A percentile compares a stretch with the other conserved stretches of the same genome.
These are phyloP conservation scores for Annulohypoxylon truncatum DNA, from an alignment of 2,329 filamentous ascomycete genomes.

Conservation along the genomic window DNA sequence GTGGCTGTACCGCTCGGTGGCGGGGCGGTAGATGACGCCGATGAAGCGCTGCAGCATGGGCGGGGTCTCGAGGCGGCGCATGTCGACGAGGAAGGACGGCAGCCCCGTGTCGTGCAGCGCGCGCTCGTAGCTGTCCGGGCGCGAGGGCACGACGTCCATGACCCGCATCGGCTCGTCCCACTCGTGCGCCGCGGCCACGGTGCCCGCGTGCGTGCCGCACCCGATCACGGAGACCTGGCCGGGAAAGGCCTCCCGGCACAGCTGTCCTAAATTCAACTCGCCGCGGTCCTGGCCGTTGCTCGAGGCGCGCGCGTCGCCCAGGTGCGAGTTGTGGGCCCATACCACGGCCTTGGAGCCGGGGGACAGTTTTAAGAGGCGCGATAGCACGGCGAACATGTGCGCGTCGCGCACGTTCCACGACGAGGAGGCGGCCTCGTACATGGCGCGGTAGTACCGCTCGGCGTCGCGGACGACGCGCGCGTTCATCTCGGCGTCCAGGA, in stretches of 20 bases:
- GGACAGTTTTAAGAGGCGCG: conserved; percentile 56
- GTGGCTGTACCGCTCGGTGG: conserved; percentile 61
- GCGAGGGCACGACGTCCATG: conserved; percentile 60
- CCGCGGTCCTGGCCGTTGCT: conserved; percentile 58
- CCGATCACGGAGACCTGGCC: conserved; percentile 48
- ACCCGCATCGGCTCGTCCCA: conserved; percentile 64
- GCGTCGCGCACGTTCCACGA: conserved; percentile 64
- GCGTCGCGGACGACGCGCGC: conserved; percentile 61
- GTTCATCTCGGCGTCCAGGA: conserved; percentile 62
- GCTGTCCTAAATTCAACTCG: conserved; percentile 64
- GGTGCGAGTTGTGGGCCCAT: conserved; percentile 66
- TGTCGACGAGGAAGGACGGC: conserved; percentile 58
- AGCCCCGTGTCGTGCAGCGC: conserved; percentile 60
- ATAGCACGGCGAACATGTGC: conserved; percentile 63
- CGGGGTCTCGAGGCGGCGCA: conserved; percentile 55
- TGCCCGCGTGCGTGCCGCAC: conserved; percentile 62
- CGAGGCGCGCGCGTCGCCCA: conserved; percentile 65
- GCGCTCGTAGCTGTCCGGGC: conserved; percentile 61
- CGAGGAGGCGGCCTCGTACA: conserved; percentile 61
- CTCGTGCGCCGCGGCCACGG: conserved; percentile 62
- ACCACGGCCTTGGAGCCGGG: conserved; percentile 59
- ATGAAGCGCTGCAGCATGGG: conserved; percentile 62
- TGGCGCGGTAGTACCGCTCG: conserved; percentile 63
- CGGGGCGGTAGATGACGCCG: conserved; percentile 63
- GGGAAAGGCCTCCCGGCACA: conserved; percentile 52